Evolutionary conservation across 129 eudicot species (phyloP), one percentile per base, ranked within the genome.

Genomic region (Centaurea solstitialis): DNA sequence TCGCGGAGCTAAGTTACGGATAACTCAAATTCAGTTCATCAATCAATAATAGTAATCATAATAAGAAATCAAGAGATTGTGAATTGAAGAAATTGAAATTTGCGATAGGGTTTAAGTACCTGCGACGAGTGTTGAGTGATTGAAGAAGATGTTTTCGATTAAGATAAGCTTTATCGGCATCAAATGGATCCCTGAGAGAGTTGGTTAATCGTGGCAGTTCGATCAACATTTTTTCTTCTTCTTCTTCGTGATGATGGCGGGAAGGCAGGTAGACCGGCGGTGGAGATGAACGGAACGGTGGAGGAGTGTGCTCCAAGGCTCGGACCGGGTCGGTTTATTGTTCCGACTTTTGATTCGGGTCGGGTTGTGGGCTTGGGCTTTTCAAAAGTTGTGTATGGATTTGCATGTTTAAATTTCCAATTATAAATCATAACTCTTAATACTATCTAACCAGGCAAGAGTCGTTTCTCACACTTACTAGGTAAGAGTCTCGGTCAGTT

Each of bases 91-190:
- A 26, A 64, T n/a, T 45, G 65, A 59, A 59, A 72, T 39, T 26
- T n/a, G 26, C 2, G 9, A 43, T 28, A 6, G 39, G 74, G 76
- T 53, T 26, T 45, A 43, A 70, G 30, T 83, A 92, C 98, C 98
- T 90, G 80, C 77, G 87, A 72, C 82, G 90, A 68, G 66, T 81
- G 7, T 68, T 37, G 74, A 84, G 61, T 79, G 73, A 83, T 67
- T 87, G 93, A 41, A 95, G 93, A 72, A 86, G 38, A 68, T 82
- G 64, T 88, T 91, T 92, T 20, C 99, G 94, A 3, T 87, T 80
- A 5, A 95, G 93, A 62, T 92, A 95, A 12, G 97, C 99, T 82
- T 88, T 90, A 81, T 95, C 97, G 83, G 92, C 86, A 53, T 95
- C 99, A 80, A 95, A 95, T 7, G 99, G 99, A 4, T 81, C 87